These are phyloP conservation scores for Verbena officinalis DNA, from an alignment of 257 asterid genomes.

Conservation along the genomic window DNA sequence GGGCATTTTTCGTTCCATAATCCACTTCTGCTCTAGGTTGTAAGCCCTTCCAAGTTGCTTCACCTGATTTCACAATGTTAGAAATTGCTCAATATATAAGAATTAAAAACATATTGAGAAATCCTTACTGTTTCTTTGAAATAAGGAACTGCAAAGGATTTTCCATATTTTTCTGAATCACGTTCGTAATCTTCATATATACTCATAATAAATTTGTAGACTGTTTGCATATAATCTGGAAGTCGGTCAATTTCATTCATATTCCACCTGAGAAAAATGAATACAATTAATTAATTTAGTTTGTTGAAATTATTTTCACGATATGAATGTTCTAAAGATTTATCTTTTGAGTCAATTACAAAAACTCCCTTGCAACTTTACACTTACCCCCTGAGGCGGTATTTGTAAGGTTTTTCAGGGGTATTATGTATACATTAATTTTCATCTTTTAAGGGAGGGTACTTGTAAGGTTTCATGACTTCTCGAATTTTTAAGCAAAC, in stretches of 20 bases:
- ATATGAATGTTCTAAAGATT: no score
- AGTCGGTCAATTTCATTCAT: conserved; percentile 27
- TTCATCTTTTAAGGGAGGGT: no score
- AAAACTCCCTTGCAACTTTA: no score
- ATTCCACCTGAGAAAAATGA: conserved; percentile 41
- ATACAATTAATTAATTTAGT: neutral
- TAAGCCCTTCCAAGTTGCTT: conserved; percentile 30
- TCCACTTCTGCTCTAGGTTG: conserved; percentile 32
- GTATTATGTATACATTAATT: no score
- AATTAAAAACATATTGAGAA: neutral
- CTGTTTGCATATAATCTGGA: conserved; percentile 40
- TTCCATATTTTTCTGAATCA: conserved; percentile 28
- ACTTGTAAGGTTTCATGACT: no score
- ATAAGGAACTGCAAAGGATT: conserved; percentile 23
- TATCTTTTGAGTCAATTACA: neutral
- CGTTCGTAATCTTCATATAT: conserved; percentile 20
- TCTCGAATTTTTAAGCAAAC: no score
- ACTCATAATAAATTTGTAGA: conserved; percentile 31
- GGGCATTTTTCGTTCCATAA: conserved; percentile 30
- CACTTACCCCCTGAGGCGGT: no score
- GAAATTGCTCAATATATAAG: neutral
- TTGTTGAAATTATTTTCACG: no score
- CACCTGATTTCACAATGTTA: conserved; percentile 12
- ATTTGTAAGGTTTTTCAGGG: no score
- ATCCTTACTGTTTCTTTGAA: conserved; percentile 31